These are phyloP conservation scores for Tilletia indica DNA, from an alignment of 1,284 basidiomycete genomes.

Conservation along the genomic window DNA sequence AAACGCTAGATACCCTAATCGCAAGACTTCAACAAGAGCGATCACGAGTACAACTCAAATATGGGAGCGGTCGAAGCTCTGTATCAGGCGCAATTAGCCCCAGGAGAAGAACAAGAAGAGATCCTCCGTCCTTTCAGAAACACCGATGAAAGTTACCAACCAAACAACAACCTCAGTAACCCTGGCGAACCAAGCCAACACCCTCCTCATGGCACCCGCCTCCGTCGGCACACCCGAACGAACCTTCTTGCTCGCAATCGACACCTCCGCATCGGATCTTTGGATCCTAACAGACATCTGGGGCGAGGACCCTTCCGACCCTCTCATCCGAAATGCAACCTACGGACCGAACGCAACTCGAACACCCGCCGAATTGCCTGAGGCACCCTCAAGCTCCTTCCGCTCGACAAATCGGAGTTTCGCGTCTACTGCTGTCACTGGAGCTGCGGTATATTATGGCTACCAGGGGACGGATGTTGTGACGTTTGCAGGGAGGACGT, in stretches of 20 bases:
- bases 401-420: background rate
- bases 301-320: conserved; percentile 3
- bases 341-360: background rate
- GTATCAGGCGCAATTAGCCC: too few species aligned
- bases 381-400: conserved; percentile 3
- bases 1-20: too few species aligned
- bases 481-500: background rate
- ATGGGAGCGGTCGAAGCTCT: too few species aligned
- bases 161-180: background rate
- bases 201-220: conserved; percentile 3
- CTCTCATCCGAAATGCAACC: background rate
- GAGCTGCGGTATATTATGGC: background rate
- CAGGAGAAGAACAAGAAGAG: too few species aligned
- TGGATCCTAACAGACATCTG: conserved; percentile 1
- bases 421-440: background rate
- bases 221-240: conserved; percentile 12
- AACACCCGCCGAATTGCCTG: background rate
- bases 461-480: conserved; percentile 5
- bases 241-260: conserved; percentile 3
- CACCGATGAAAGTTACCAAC: background rate
- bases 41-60: too few species aligned
- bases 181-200: background rate
- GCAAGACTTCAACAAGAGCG: too few species aligned
- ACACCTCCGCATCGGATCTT: conserved; percentile 4
- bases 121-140: too few species aligned